Percentiles rank a stretch among this genome's conserved stretches.
phyloP scores from a whole-genome alignment of 164 flowering plant species.

The Annona cherimola region DNA sequence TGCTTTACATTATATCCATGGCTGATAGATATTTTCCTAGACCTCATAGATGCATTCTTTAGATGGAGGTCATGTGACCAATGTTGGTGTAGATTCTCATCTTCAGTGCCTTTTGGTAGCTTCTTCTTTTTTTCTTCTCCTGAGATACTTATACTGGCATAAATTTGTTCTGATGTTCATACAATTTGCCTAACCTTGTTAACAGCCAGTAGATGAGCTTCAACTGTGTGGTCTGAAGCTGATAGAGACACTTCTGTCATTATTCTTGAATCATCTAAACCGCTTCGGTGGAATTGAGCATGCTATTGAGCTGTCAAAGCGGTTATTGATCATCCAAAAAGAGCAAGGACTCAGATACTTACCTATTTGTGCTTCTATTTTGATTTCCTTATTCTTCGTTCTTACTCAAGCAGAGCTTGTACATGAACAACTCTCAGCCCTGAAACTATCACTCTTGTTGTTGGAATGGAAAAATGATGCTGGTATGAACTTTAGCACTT shows the following conservation, averaged over 20 bases:
- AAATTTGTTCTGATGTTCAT: background rate
- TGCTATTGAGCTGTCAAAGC: conserved; percentile 42
- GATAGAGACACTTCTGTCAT: conserved; percentile 49
- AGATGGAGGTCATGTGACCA: background rate
- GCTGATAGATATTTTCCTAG: no score
- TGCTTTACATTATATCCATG: no score
- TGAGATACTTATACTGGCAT: background rate
- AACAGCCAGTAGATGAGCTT: conserved; percentile 44
- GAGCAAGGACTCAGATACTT: conserved; percentile 53
- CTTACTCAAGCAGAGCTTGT: conserved; percentile 65
- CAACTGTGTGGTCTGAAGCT: conserved; percentile 55
- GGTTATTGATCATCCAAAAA: conserved; percentile 46
- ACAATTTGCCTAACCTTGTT: conserved; percentile 2
- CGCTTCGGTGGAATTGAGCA: conserved; percentile 35
- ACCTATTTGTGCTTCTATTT: conserved; percentile 35
- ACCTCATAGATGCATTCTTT: no score
- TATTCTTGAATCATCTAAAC: conserved; percentile 25
- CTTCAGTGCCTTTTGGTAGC: background rate
- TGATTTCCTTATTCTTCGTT: conserved; percentile 40
- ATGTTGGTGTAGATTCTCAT: background rate
- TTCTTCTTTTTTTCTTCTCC: background rate
- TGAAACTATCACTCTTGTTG: conserved; percentile 53
- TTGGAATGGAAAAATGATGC: conserved; percentile 67
- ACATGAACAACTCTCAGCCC: conserved; percentile 61
- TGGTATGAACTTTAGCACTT: conserved; percentile 34